Evolutionary conservation across 345 rosid genomes (phyloP).

Genomic region (Eucalyptus rudis): DNA sequence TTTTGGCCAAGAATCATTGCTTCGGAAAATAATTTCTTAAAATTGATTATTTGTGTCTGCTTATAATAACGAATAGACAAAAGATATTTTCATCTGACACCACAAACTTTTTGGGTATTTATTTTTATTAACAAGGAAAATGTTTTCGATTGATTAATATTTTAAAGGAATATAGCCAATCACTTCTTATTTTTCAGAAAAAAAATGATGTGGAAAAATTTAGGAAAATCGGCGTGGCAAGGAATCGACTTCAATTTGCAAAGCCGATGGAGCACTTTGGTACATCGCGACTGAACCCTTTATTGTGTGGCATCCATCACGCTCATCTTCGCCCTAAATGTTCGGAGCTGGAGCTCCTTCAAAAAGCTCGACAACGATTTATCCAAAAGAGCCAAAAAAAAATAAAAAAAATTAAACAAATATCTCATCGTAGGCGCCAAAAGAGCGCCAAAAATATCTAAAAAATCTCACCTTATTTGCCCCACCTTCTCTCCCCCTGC

Average conservation of each 20-base stretch:
- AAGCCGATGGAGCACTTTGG: neutral
- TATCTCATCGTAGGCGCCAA: neutral
- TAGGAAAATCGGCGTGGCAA: neutral
- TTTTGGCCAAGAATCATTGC: fast-evolving
- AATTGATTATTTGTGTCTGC: neutral
- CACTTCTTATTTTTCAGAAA: too few species aligned
- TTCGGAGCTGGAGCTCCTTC: neutral
- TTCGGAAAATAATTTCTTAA: neutral
- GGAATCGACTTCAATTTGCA: neutral
- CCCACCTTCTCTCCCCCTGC: neutral
- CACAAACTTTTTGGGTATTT: neutral
- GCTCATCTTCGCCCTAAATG: neutral
- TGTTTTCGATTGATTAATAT: neutral
- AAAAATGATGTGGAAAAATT: neutral
- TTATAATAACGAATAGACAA: neutral
- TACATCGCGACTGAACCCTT: neutral
- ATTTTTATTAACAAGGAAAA: too few species aligned
- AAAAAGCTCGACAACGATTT: neutral
- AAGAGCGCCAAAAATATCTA: neutral
- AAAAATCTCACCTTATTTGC: neutral
- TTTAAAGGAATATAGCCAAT: too few species aligned
- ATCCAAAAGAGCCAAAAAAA: neutral
- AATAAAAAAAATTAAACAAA: neutral
- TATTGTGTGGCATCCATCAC: neutral
- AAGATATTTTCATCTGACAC: neutral